A percentile compares a stretch with the other conserved stretches of the same genome.
Conservation (phyloP, 164 flowering plant genomes). For the Dillenia suffruticosa region DNA sequence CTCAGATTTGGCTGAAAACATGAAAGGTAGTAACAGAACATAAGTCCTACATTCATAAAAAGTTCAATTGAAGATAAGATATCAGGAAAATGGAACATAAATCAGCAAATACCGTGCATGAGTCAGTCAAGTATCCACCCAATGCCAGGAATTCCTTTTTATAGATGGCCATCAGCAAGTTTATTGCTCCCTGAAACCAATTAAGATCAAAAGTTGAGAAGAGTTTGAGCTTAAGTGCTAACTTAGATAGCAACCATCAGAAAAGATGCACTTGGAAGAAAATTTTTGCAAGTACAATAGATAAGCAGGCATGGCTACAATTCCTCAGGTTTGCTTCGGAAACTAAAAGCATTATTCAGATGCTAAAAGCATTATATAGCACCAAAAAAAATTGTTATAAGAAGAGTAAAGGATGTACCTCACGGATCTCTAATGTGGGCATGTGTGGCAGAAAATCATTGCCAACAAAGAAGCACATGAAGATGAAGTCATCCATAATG, state of each 20-base stretch:
- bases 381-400: too few species aligned
- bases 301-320: too few species aligned
- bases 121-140: constrained; percentile 87
- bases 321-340: too few species aligned
- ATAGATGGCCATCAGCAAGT: constrained; percentile 84
- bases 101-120: constrained; percentile 56
- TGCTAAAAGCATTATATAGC: too few species aligned
- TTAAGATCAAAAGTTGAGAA: background rate
- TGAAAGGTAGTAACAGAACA: background rate
- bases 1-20: constrained; percentile 65
- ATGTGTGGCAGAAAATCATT: constrained; percentile 98
- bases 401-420: constrained; percentile 44
- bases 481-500: constrained; percentile 89
- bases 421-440: constrained; percentile 98
- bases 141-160: constrained; percentile 68
- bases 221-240: background rate
- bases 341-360: too few species aligned
- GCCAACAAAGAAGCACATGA: constrained; percentile 97
- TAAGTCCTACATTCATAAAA: background rate
- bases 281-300: too few species aligned
- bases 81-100: background rate
- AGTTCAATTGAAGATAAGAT: background rate
- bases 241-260: background rate
- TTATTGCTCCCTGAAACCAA: constrained; percentile 78
- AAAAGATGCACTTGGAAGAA: too few species aligned